Evolutionary conservation across 768 basidiomycete genomes (phyloP).

Genomic region (Lactarius sp.): DNA sequence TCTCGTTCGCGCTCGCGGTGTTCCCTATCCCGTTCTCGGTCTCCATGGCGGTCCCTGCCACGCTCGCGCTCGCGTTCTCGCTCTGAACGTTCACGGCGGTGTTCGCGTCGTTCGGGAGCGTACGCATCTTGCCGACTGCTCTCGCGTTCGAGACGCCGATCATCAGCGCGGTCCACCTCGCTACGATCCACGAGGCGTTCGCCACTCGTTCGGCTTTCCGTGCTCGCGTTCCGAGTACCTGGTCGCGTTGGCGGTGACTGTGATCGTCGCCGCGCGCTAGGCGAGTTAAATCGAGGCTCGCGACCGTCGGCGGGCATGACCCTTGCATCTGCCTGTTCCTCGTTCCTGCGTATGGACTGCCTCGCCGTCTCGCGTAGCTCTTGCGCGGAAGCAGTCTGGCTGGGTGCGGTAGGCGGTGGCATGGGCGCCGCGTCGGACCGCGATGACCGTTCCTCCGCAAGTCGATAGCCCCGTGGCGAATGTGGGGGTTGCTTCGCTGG

Average conservation of each 20-base stretch:
- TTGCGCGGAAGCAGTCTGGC: conserved; percentile 72
- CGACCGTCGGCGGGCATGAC: conserved; percentile 23
- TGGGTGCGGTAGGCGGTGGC: conserved; percentile 75
- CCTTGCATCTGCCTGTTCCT: conserved; percentile 38
- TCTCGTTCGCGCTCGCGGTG: conserved; percentile 32
- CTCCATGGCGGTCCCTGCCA: conserved; percentile 30
- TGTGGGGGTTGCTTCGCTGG: conserved; percentile 35
- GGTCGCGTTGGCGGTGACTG: conserved; percentile 61
- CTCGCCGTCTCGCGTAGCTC: conserved; percentile 78
- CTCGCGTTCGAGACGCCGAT: conserved; percentile 52
- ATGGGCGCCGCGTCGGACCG: conserved; percentile 47
- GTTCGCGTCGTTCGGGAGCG: conserved; percentile 31
- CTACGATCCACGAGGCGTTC: conserved; percentile 55
- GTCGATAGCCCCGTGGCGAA: conserved; percentile 38
- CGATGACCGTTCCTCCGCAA: conserved; percentile 38
- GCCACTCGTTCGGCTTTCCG: conserved; percentile 68
- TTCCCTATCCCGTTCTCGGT: conserved; percentile 28
- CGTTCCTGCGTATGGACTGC: conserved; percentile 40
- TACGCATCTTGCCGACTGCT: conserved; percentile 37
- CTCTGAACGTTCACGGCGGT: conserved; percentile 41
- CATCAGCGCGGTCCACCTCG: conserved; percentile 45
- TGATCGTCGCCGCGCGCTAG: conserved; percentile 52
- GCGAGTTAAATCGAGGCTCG: conserved; percentile 49
- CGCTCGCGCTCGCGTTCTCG: conserved; percentile 31
- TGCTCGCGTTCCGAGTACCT: conserved; percentile 64